Evolutionary conservation across 495 filamentous ascomycete species (phyloP).

Genomic region (Tuber calosporum): DNA sequence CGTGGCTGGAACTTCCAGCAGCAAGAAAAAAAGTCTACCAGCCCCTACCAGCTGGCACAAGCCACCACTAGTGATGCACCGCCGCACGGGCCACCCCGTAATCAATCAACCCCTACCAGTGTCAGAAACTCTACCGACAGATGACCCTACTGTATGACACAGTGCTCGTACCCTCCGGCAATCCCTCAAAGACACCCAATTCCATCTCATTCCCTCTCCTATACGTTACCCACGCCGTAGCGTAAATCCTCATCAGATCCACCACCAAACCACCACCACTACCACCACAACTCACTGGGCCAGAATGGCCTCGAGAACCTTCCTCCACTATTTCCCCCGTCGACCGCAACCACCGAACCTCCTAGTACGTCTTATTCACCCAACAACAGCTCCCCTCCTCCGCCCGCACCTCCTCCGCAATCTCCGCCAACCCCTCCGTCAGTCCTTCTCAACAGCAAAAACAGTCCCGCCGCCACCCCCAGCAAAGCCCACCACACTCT

Average conservation of each 20-base stretch:
- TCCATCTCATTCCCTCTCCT: neutral
- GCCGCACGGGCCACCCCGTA: neutral
- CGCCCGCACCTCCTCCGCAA: constrained; percentile 13
- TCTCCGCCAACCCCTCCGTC: constrained; percentile 1
- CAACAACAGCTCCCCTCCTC: constrained; percentile 6
- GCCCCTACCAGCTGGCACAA: neutral
- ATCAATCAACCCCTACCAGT: neutral
- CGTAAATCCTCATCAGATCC: neutral
- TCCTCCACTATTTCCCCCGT: constrained; percentile 13
- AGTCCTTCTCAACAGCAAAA: constrained; percentile 10
- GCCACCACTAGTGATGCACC: neutral
- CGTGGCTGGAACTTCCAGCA: no score
- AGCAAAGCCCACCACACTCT: constrained; percentile 48
- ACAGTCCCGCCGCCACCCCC: constrained; percentile 2
- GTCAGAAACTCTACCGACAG: no score
- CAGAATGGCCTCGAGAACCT: constrained; percentile 23
- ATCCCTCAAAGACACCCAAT: neutral
- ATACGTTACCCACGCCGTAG: neutral
- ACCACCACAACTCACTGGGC: neutral
- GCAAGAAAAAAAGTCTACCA: no score
- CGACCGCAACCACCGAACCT: neutral
- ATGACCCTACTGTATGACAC: no score
- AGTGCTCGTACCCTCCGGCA: no score
- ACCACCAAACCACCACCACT: neutral
- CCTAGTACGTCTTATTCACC: neutral